Evolutionary conservation across 768 basidiomycete genomes (phyloP).

Genomic region (Boletus rubropictus): DNA sequence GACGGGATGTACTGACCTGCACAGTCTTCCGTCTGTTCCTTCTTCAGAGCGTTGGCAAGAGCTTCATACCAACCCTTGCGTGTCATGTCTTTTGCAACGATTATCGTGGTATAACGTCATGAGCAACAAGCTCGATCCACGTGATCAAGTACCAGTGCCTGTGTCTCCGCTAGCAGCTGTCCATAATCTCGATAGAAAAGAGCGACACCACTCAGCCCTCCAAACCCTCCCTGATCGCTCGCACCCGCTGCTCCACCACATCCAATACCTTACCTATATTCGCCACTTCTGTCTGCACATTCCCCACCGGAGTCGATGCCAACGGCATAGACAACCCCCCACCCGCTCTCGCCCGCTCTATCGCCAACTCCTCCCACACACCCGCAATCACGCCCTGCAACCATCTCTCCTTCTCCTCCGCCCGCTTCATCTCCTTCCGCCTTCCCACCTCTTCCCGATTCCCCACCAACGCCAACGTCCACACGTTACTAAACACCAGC

Average conservation of each 20-base stretch:
- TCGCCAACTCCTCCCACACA: slow-evolving; percentile 66
- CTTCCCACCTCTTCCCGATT: slow-evolving; percentile 42
- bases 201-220: no score
- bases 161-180: no score
- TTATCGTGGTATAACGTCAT: no score
- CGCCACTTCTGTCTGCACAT: slow-evolving; percentile 44
- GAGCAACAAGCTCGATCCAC: no score
- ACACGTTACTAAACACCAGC: slow-evolving; percentile 74
- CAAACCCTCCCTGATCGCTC: slow-evolving; percentile 41
- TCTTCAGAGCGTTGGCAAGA: slow-evolving; percentile 37
- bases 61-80: slow-evolving; percentile 42
- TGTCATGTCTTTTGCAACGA: neutral
- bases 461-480: slow-evolving; percentile 50
- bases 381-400: slow-evolving; percentile 65
- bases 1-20: slow-evolving; percentile 27
- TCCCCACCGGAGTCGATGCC: slow-evolving; percentile 18
- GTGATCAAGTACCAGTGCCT: no score
- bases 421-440: slow-evolving; percentile 45
- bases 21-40: slow-evolving; percentile 25
- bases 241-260: slow-evolving; percentile 51
- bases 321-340: slow-evolving; percentile 15
- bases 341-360: slow-evolving; percentile 32
- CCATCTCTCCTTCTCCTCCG: slow-evolving; percentile 69
- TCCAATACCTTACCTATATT: slow-evolving; percentile 50
- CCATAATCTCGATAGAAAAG: neutral